Evolutionary conservation across 257 asterid genomes (phyloP).

Genomic region (Scutellaria barbata): DNA sequence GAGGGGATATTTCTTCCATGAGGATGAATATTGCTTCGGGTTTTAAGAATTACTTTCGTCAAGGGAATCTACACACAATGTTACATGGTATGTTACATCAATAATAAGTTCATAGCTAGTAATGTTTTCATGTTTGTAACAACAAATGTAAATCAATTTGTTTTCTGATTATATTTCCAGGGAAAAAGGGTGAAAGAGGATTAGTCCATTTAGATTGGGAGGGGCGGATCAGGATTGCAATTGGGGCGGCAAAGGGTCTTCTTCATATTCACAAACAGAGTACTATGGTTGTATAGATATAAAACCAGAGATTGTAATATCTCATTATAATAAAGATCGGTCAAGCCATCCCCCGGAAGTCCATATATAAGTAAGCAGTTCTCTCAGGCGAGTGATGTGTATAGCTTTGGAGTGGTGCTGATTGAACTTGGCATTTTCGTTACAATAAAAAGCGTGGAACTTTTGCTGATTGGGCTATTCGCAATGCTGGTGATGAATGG

Average conservation of each 20-base stretch:
- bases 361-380: not conserved
- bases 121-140: not conserved
- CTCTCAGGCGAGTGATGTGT: not conserved
- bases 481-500: not conserved
- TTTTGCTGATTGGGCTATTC: no score
- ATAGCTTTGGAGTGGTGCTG: not conserved
- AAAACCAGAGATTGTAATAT: not conserved
- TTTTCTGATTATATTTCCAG: not conserved
- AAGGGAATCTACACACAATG: conserved; percentile 18
- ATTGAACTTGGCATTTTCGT: not conserved
- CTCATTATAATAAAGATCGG: not conserved
- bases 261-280: not conserved
- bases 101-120: not conserved
- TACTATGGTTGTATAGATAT: not conserved
- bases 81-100: not conserved
- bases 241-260: not conserved
- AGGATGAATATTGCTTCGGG: not conserved
- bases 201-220: not conserved
- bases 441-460: no score
- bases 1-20: not conserved
- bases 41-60: conserved; percentile 5
- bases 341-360: not conserved
- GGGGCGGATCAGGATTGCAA: not conserved
- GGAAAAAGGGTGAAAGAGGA: not conserved
- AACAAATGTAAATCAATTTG: no score